phyloP scores from a whole-genome alignment of 768 basidiomycete species.

The Xerocomellus chrysenteron region DNA sequence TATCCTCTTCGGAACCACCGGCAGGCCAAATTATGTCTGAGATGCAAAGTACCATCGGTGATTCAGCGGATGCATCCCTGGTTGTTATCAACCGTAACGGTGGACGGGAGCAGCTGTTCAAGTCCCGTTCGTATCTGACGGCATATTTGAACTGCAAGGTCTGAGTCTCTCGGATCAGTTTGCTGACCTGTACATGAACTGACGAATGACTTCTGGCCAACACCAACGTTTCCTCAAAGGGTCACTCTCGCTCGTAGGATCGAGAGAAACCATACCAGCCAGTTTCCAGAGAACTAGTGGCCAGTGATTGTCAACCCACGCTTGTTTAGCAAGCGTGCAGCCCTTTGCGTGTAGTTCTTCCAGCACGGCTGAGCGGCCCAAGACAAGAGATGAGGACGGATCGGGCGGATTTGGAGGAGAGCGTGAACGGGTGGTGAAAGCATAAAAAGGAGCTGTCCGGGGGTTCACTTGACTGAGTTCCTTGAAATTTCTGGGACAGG shows the following conservation, averaged over 20 bases:
- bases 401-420: conserved; percentile 22
- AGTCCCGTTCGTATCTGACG: conserved; percentile 83
- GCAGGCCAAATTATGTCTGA: conserved; percentile 65
- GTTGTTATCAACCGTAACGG: conserved; percentile 78
- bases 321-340: conserved; percentile 64
- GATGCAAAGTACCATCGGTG: conserved; percentile 84
- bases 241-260: conserved; percentile 57
- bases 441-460: conserved; percentile 54
- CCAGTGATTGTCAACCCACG: conserved; percentile 96
- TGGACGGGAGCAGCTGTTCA: conserved; percentile 75
- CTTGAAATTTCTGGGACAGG: conserved; percentile 41
- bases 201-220: conserved; percentile 77
- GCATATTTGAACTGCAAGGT: neutral
- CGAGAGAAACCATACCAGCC: conserved; percentile 75
- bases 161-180: neutral
- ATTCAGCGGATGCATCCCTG: conserved; percentile 74
- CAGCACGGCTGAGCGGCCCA: conserved; percentile 57
- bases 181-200: conserved; percentile 80
- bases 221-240: conserved; percentile 64
- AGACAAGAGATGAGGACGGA: conserved; percentile 21
- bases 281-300: conserved; percentile 90
- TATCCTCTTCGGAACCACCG: conserved; percentile 37
- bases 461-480: conserved; percentile 59
- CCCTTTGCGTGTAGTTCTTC: conserved; percentile 53
- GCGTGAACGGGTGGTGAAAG: conserved; percentile 48